These are phyloP conservation scores for Paspalum notatum DNA, from an alignment of 176 grass and related monocot genomes.

Conservation along the genomic window DNA sequence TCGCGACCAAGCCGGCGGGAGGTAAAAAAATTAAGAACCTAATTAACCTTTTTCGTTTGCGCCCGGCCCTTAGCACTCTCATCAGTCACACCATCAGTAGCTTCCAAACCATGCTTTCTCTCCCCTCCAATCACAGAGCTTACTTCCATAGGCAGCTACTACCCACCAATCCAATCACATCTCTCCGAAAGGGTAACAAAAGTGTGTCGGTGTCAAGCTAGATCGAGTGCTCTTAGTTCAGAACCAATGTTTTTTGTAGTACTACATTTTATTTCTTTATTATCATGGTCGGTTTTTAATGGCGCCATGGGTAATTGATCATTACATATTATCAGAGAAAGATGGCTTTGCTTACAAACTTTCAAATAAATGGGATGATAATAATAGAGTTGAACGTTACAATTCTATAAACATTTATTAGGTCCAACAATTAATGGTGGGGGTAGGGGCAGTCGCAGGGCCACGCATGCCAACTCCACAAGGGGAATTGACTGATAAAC, in stretches of 20 bases:
- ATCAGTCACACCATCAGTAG: not conserved
- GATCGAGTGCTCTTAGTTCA: conserved; percentile 18
- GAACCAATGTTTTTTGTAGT: not conserved
- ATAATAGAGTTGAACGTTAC: too few species aligned
- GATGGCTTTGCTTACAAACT: not conserved
- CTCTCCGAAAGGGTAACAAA: not conserved
- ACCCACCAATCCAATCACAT: conserved; percentile 13
- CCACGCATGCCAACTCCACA: too few species aligned
- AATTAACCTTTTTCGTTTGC: not conserved
- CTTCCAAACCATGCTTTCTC: not conserved
- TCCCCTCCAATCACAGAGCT: conserved; percentile 33
- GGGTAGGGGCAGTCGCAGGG: too few species aligned
- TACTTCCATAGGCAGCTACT: conserved; percentile 35
- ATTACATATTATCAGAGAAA: not conserved
- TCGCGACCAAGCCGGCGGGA: not conserved
- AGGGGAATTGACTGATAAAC: too few species aligned
- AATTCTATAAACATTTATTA: too few species aligned
- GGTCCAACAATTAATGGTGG: too few species aligned
- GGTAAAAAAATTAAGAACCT: conserved; percentile 24
- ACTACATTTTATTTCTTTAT: not conserved
- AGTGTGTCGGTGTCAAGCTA: conserved; percentile 1
- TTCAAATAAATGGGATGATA: not conserved
- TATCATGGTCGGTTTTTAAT: not conserved
- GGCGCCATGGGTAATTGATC: not conserved
- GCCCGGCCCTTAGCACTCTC: not conserved